Evolutionary conservation across 2,329 filamentous ascomycete species (phyloP), one percentile per base, ranked within the genome.

Genomic region (Aspergillus nomiae): DNA sequence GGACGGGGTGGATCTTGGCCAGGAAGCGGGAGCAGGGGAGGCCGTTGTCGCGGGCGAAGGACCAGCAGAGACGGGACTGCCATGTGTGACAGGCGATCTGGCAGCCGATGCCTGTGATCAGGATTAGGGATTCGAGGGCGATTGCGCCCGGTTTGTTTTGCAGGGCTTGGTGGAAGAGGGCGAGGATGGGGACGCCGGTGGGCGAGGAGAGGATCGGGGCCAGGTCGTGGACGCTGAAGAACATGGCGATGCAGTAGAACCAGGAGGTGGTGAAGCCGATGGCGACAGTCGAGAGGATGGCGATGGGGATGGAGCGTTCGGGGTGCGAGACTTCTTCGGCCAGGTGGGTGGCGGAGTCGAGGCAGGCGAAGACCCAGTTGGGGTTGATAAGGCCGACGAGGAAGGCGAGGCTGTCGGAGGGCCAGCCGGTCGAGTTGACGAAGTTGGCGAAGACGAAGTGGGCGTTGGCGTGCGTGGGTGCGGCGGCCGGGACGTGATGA

Each of bases 371-470:
- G 43, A 79, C 75, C 79, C 80, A 84, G 67, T 84, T 84, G 21
- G 80, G 79, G 66, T 83, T 83, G 62, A 85, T 80, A 7, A 85
- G 75, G 34, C 83, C 83, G 57, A 83, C 80, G 51, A 85, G 80
- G 72, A 84, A 85, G 24, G 81, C 82, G 51, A 85, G 80, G 26
- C 81, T 82, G 63, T 77, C 75, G 51, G 77, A 71, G 11, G 68
- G 61, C 82, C 81, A 85, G 26, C 81, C 83, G 0, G 81, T 84
- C 63, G 80, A 80, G 71, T 85, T 86, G 73, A 82, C 80, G 67
- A 84, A 85, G 45, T 78, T 83, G 0, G 80, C 78, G 67, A 84
- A 85, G 65, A 85, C 83, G 70, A 84, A 85, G 26, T 77, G 74
- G 59, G 81, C 79, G 41, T 77, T 73, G 59, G 82, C 77, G 64